Conservation (phyloP, 2,329 filamentous ascomycete genomes). For the Didymella sp. region DNA sequence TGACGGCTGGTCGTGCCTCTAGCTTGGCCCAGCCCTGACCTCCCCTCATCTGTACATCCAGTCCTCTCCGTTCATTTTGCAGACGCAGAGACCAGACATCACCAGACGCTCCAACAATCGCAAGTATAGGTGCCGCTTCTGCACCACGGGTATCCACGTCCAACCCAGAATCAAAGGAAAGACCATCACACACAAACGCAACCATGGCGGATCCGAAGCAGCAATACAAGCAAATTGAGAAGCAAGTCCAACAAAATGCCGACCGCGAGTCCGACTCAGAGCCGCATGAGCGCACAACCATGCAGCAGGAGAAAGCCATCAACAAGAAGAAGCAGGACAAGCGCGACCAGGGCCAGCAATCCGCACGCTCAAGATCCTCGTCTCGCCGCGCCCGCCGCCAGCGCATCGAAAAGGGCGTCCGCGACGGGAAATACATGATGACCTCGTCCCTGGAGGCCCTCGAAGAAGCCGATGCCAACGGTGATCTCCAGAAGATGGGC, state of each 20-base stretch:
- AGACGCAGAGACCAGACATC: slow-evolving; percentile 4
- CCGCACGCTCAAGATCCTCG: slow-evolving; percentile 55
- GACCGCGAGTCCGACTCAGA: slow-evolving; percentile 40
- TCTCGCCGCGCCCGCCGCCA: slow-evolving; percentile 57
- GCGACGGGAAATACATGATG: slow-evolving; percentile 61
- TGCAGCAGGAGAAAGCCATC: slow-evolving; percentile 56
- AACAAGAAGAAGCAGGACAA: slow-evolving; percentile 51
- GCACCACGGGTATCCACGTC: slow-evolving; percentile 12
- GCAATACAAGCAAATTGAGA: background rate
- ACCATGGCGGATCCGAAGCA: slow-evolving; percentile 41
- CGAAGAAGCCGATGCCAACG: slow-evolving; percentile 60
- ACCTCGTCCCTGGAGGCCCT: slow-evolving; percentile 57
- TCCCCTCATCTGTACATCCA: slow-evolving; percentile 20
- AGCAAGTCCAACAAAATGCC: slow-evolving; percentile 11
- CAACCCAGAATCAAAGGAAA: slow-evolving; percentile 12
- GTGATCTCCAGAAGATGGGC: slow-evolving; percentile 56
- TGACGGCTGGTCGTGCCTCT: slow-evolving; percentile 23
- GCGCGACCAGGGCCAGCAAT: slow-evolving; percentile 49
- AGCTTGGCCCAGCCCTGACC: slow-evolving; percentile 18
- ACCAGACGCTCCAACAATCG: slow-evolving; percentile 4
- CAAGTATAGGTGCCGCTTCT: slow-evolving; percentile 17
- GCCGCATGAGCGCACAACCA: slow-evolving; percentile 51
- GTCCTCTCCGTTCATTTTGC: slow-evolving; percentile 12
- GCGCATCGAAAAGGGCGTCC: slow-evolving; percentile 54
- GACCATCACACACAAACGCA: background rate